Evolutionary conservation across 441 rosid genomes (phyloP).

Genomic region (Aleurites moluccanus): DNA sequence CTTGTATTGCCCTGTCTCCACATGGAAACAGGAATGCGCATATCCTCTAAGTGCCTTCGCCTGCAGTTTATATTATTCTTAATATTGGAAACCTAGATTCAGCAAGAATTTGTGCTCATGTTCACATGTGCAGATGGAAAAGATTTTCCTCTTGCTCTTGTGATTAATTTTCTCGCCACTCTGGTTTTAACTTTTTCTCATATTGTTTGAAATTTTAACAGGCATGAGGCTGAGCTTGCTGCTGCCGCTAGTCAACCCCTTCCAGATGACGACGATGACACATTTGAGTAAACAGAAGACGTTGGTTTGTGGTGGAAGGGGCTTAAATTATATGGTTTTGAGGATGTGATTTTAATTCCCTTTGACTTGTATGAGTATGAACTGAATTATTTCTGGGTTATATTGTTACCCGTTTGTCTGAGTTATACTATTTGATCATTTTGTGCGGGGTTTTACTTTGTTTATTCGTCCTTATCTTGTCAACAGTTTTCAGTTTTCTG

Average conservation of each 20-base stretch:
- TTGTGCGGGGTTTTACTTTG: conserved; percentile 14
- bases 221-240: conserved; percentile 73
- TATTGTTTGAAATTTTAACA: conserved; percentile 18
- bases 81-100: too few species aligned
- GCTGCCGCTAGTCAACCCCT: conserved; percentile 69
- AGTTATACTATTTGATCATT: conserved; percentile 19
- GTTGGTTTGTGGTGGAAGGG: neutral
- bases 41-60: too few species aligned
- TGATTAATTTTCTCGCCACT: neutral
- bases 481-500: conserved; percentile 4
- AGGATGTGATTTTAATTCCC: conserved; percentile 23
- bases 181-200: neutral
- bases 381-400: conserved; percentile 24
- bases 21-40: too few species aligned
- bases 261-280: conserved; percentile 71
- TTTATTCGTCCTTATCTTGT: conserved; percentile 4
- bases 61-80: neutral
- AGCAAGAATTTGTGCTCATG: too few species aligned
- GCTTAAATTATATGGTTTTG: conserved; percentile 27
- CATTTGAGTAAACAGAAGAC: conserved; percentile 45
- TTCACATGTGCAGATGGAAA: too few species aligned
- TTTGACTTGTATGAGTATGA: conserved; percentile 22
- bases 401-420: conserved; percentile 11
- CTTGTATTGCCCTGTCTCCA: too few species aligned
- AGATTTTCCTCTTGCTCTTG: neutral